Evolutionary conservation across 495 filamentous ascomycete genomes (phyloP), one percentile per base, ranked within the genome.

Genomic region (Pyronema omphalodes): DNA sequence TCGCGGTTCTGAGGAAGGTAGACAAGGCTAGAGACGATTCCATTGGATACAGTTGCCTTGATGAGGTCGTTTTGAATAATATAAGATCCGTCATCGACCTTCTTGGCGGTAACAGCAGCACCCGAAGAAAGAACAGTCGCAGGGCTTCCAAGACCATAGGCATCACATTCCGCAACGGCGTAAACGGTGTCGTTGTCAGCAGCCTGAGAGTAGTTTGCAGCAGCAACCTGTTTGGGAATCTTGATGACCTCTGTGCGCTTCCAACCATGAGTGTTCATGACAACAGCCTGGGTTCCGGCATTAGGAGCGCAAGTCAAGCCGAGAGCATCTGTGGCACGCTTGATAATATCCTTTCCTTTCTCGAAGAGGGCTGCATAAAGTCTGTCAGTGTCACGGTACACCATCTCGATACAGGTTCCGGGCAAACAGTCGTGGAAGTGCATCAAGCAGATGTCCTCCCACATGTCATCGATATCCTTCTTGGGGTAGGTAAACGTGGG

Each of bases 371-470:
- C 69, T 7, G 71, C 79, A 62, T 98, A 98, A 7, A 94, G 70
- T 69, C 86, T 73, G 60, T 93, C 81, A 0, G 86, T 91, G 59
- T 98, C 91, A 61, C 86, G 82, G 65, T 95, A 95, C 65, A 84
- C 89, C 88, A 98, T 94, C 65, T 89, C 87, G 56, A 98, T 96
- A 14, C 79, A 81, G 63, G 83, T 93, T n/a, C 91, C 91, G 8
- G 91, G 91, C 37, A 98, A 71, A 64, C 89, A 94, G 65, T 98
- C 91, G 62, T 98, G 91, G 72, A 96, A 96, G 60, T 98, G 91
- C 60, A 46, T 63, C 62, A 66, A 40, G 52, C 63, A 66, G n/a
- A 66, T 60, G 41, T 63, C 73, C 68, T 98, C 89, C 91, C 91
- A 98, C 79, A 98, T 87, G 45, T 81, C 73, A 64, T 98, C 91